A percentile compares a stretch with the other conserved stretches of the same genome.
Evolutionary conservation across 345 rosid genomes (phyloP).

Genomic region (Lepidium aucheri): DNA sequence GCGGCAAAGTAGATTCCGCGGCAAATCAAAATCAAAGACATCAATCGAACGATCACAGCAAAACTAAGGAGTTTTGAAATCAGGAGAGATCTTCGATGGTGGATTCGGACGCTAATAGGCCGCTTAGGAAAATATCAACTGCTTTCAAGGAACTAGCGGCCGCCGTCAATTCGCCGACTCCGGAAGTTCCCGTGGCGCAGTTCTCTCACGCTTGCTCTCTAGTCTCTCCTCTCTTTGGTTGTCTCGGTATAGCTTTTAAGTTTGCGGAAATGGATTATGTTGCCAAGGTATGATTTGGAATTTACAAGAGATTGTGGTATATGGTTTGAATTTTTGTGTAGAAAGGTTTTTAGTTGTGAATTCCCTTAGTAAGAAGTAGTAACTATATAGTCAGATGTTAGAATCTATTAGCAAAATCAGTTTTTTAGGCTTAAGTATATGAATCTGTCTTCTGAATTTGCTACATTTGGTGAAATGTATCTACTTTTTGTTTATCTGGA

Average conservation of each 20-base stretch:
- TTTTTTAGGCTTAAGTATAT: not conserved
- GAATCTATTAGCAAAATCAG: not conserved
- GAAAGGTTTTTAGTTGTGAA: not conserved
- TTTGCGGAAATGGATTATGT: constrained; percentile 94
- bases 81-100: constrained; percentile 32
- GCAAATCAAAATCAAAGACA: constrained; percentile 18
- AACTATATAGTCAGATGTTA: not conserved
- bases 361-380: not conserved
- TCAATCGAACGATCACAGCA: not conserved
- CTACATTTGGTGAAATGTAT: not conserved
- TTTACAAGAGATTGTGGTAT: not conserved
- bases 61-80: not conserved
- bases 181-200: constrained; percentile 52
- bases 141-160: constrained; percentile 59
- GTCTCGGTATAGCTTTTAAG: constrained; percentile 92
- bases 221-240: constrained; percentile 89
- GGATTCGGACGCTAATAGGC: constrained; percentile 34
- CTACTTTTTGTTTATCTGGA: not conserved
- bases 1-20: constrained; percentile 27
- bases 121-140: constrained; percentile 50
- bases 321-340: not conserved
- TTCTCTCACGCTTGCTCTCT: constrained; percentile 83
- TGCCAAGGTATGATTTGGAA: constrained; percentile 53
- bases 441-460: constrained; percentile 8
- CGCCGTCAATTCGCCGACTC: constrained; percentile 32